These are phyloP conservation scores for Huiozyma naganishii DNA, from an alignment of 805 yeast genomes.

Conservation along the genomic window DNA sequence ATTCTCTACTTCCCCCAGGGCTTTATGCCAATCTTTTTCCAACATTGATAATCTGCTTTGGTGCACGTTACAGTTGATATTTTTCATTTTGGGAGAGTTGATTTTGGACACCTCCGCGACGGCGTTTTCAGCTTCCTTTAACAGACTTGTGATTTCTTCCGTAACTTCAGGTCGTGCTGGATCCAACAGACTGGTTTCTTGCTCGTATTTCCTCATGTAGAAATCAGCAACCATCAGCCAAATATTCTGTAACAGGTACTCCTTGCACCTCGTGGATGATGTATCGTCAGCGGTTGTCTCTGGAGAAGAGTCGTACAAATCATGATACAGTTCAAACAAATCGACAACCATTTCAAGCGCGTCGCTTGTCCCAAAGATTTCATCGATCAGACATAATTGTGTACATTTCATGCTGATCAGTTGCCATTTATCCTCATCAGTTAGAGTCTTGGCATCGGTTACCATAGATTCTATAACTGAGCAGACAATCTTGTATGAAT, in stretches of 20 bases:
- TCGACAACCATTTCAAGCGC: constrained; percentile 59
- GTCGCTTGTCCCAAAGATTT: constrained; percentile 43
- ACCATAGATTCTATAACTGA: constrained; percentile 39
- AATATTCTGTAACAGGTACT: constrained; percentile 41
- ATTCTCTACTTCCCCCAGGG: constrained; percentile 55
- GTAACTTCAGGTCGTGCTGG: not conserved
- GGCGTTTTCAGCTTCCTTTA: constrained; percentile 58
- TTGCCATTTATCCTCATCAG: constrained; percentile 31
- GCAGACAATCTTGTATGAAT: constrained; percentile 46
- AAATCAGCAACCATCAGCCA: constrained; percentile 71
- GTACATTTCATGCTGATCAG: constrained; percentile 64
- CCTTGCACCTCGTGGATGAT: constrained; percentile 9
- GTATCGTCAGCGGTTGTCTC: not conserved
- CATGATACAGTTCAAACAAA: constrained; percentile 47
- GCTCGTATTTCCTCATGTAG: constrained; percentile 38
- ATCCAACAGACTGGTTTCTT: not conserved
- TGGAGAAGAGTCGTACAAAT: constrained; percentile 30
- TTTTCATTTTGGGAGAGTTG: constrained; percentile 32
- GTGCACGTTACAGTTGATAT: constrained; percentile 20
- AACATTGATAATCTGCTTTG: constrained; percentile 27
- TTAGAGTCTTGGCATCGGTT: constrained; percentile 6
- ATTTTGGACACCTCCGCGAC: constrained; percentile 57
- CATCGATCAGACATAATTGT: constrained; percentile 58
- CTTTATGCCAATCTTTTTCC: constrained; percentile 31
- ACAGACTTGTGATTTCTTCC: constrained; percentile 2